Base-by-base conservation (phyloP, 2,329 filamentous ascomycete genomes). In the Botryotinia globosa region DNA sequence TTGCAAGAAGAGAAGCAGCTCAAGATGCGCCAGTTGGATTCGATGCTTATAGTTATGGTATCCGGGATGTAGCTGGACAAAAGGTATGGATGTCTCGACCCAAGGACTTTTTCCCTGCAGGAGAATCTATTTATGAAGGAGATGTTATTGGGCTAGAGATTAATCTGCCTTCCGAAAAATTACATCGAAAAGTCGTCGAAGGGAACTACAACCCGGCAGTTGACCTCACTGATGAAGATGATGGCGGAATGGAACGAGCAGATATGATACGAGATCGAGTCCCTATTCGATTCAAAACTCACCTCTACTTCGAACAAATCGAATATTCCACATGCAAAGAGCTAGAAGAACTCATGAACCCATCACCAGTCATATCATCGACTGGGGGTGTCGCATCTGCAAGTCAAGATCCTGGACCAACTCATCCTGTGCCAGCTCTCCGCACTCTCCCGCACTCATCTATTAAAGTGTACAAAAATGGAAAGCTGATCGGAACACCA, bases 91-190 rank as follows among this genome's bases (percentile, higher is more conserved):
- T 96, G 85, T 98, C 94, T 75, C 90, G 95, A 66, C 94, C 94
- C n/a, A 94, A 94, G 80, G 92, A 94, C 76, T 95, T 97, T 82
- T 94, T 94, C 75, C 90, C 90, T 0, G 87, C 91, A 1, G 91
- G 91, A 64, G 91, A 95, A 80, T 89, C 94, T 72, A 89, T 98
- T 69, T 87, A 88, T 62, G 94, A 97, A 81, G 96, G 95, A 62
- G 96, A 99, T 81, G 93, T 99, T 16, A 93, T 99, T 73, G 96
- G 96, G 6, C 85, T 99, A 61, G 94, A 98, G 81, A 97, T 98
- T 74, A 93, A 92, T 75, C 87, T 99, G 1, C 96, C 96, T 0
- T 92, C 94, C 0, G 89, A 98, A 74, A 87, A 89, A 4, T 84
- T 98, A 16, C 97, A 99, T 79, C 90, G 92, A 74, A 97, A 97